phyloP scores from a whole-genome alignment of 192 early-diverging fungal species.

The Coemansia sp. region DNA sequence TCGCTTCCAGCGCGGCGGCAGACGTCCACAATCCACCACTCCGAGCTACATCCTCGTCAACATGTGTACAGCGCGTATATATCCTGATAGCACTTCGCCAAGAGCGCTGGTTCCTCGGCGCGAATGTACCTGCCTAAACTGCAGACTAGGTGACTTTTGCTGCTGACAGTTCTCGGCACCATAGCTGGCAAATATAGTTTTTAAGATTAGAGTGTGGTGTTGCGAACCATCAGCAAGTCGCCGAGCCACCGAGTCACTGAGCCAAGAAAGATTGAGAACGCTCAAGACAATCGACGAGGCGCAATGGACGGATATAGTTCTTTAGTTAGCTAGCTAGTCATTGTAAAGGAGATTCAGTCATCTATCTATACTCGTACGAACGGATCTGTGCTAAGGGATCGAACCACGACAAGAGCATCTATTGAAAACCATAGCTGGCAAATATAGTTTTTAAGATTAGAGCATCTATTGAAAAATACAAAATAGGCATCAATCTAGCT shows the following conservation, averaged over 20 bases:
- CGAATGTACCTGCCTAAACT: conserved; percentile 8
- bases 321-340: too few relatives aligned
- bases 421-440: neutral
- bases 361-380: too few relatives aligned
- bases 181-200: neutral
- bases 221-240: too few relatives aligned
- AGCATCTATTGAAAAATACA: neutral
- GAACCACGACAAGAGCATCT: too few relatives aligned
- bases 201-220: too few relatives aligned
- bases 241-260: too few relatives aligned
- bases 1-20: neutral
- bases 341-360: too few relatives aligned
- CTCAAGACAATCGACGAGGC: too few relatives aligned
- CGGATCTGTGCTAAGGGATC: too few relatives aligned
- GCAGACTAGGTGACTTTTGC: neutral
- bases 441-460: neutral
- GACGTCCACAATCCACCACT: neutral
- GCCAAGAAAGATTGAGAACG: too few relatives aligned
- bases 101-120: neutral
- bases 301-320: too few relatives aligned
- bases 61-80: neutral
- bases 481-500: conserved; percentile 14
- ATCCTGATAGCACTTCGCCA: neutral
- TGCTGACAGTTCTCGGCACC: neutral
- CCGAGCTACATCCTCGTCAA: conserved; percentile 8